Evolutionary conservation across 2,329 filamentous ascomycete genomes (phyloP), one percentile per base, ranked within the genome.

Genomic region (Aotearoamyces nothofagi): DNA sequence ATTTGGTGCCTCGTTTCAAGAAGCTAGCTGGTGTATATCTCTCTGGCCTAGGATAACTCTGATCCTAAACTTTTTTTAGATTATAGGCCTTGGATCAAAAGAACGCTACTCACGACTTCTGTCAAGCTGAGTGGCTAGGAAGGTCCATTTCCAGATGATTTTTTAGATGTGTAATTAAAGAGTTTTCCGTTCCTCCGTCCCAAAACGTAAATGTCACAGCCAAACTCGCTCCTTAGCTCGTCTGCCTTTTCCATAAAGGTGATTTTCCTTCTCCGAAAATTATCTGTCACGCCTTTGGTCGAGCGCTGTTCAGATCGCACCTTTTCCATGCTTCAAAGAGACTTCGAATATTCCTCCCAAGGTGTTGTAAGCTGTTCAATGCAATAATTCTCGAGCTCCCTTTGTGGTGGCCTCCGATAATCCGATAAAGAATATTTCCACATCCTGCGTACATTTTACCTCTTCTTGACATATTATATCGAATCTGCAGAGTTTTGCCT

Each of bases 1-100:
- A 39, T 39, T 39, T 39, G n/a, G 34, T 39, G 28, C 32, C 37
- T 37, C 32, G 34, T 37, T 39, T 39, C 28, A 35, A 34, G 31
- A 39, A 37, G 33, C 33, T 39, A 36, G 35, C 33, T 23, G 26
- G 35, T 38, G 24, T 39, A 37, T 39, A 39, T 36, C 35, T 37
- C 14, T 39, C 33, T 35, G 25, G 12, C 30, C 26, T 31, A 34
- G 32, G 28, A 33, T 39, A 34, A 39, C 34, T 39, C 32, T 39
- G 24, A 33, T 37, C 34, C 25, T 39, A 33, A 15, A 31, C 19
- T 4, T 17, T 31, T 33, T 37, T 39, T 31, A 39, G 25, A 37
- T 33, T 33, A 39, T 39, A 39, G 34, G 29, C 23, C 32, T 35
- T 37, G 16, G 24, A 39, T 37, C 14, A 37, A 39, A 35, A 34